A percentile compares a stretch with the other conserved stretches of the same genome.
These are phyloP conservation scores for Yamadazyma atmosphaerica DNA, from an alignment of 1,139 yeast genomes.

Conservation along the genomic window DNA sequence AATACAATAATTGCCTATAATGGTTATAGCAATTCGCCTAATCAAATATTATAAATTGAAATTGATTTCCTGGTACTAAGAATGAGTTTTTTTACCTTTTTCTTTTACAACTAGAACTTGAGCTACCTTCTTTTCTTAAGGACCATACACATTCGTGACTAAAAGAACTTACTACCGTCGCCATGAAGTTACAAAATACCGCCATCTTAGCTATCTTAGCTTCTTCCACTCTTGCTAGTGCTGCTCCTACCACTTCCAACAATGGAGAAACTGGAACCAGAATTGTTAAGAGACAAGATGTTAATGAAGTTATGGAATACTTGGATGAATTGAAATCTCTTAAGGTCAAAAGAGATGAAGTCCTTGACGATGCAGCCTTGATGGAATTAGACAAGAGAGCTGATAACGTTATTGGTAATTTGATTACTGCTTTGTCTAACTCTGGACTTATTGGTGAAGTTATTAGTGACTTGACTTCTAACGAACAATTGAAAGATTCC, in stretches of 20 bases:
- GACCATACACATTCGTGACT: background rate
- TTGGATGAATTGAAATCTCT: constrained; percentile 33
- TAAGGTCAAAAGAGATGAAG: constrained; percentile 37
- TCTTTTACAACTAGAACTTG: constrained; percentile 1
- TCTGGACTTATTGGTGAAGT: constrained; percentile 44
- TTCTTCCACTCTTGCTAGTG: constrained; percentile 37
- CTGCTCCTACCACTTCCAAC: constrained; percentile 36
- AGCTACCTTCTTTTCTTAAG: background rate
- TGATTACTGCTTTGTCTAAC: constrained; percentile 36
- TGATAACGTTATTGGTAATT: constrained; percentile 36
- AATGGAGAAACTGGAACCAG: constrained; percentile 18
- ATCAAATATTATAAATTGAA: constrained; percentile 5
- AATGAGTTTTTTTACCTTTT: constrained; percentile 1
- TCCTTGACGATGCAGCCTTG: constrained; percentile 29
- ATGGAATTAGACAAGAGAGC: constrained; percentile 38
- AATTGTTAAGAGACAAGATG: constrained; percentile 39
- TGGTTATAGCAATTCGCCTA: constrained; percentile 5
- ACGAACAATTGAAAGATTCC: constrained; percentile 28
- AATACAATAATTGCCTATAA: constrained; percentile 8
- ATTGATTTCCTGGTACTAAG: constrained; percentile 1
- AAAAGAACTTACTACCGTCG: background rate
- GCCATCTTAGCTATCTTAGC: constrained; percentile 46
- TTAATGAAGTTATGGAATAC: constrained; percentile 33
- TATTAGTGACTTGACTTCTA: constrained; percentile 37
- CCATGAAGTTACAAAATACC: constrained; percentile 47